Evolutionary conservation across 2,329 filamentous ascomycete species (phyloP), one percentile per base, ranked within the genome.

Genomic region (Calonectria crousiana): DNA sequence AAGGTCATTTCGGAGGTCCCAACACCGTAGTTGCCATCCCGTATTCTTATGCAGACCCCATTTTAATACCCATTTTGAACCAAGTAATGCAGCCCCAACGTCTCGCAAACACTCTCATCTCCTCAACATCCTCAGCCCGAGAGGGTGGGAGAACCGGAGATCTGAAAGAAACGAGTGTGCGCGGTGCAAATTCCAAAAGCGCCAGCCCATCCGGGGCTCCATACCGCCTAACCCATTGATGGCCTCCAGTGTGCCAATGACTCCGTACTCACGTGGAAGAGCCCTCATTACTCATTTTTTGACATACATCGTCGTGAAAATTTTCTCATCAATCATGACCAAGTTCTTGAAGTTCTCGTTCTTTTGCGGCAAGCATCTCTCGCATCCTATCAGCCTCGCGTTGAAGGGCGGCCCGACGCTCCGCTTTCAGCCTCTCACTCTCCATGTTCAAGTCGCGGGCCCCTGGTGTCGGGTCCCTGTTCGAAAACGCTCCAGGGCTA

Each of bases 311-410:
- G 52, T 78, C 72, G 60, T 76, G 71, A 72, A 75, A 30, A 78
- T 66, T 36, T 75, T 41, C 53, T 78, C 74, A 73, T 79, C 74
- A 80, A 74, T 80, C 76, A 30, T 76, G 78, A 65, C 82, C 82
- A 64, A 85, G 76, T 64, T 84, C 84, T 78, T 84, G 82, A 23
- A 96, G 85, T 80, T 96, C 94, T 60, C 92, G 88, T 84, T 96
- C 94, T 81, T 95, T 96, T 16, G 91, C 93, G 13, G 92, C 89
- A 36, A 96, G 87, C 83, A 93, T 87, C 82, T 93, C 91, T 47
- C 94, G 90, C 92, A 97, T 97, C 67, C 89, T 88, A 80, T 96
- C 94, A 0, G 94, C 92, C 83, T 97, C 95, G 30, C 92, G 88
- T 81, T 93, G 90, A 64, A 97, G 85, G 62, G 92, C 90, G 11